Conservation (phyloP, 345 rosid species). For the Bruguiera sexangula region DNA sequence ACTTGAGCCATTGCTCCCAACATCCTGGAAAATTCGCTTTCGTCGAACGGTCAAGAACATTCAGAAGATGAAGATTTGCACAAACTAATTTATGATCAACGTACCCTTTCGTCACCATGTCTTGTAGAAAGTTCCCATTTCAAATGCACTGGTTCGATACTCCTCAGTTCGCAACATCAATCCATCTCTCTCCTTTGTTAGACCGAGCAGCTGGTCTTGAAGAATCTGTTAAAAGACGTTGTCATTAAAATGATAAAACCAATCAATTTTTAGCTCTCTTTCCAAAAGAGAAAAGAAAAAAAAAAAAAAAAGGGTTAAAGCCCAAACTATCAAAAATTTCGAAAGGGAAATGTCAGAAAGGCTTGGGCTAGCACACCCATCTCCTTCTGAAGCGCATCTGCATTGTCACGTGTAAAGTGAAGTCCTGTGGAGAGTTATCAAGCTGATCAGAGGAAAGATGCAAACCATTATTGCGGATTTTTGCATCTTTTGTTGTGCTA, state of each 20-base stretch:
- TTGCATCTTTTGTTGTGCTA: no score
- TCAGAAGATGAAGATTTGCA: not conserved
- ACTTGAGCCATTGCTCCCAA: constrained; percentile 35
- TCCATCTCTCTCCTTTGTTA: constrained; percentile 36
- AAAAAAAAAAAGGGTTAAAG: not conserved
- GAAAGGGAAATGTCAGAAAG: no score
- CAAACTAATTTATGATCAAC: not conserved
- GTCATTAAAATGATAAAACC: not conserved
- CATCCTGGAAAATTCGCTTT: constrained; percentile 27
- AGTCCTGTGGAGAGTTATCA: constrained; percentile 39
- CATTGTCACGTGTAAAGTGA: constrained; percentile 33
- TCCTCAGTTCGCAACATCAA: constrained; percentile 31
- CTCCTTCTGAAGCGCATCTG: constrained; percentile 31
- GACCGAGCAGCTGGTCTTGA: constrained; percentile 21
- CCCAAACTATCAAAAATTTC: no score
- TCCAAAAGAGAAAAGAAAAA: not conserved
- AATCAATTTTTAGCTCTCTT: not conserved
- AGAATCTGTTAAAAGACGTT: constrained; percentile 28
- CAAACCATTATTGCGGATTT: not conserved
- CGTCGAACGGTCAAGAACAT: not conserved
- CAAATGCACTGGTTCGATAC: constrained; percentile 17
- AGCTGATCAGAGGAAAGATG: constrained; percentile 7
- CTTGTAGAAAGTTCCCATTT: constrained; percentile 21
- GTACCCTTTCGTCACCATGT: constrained; percentile 27
- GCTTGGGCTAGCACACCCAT: constrained; percentile 20